Base-by-base conservation (phyloP, 2,329 filamentous ascomycete species). In the Apiospora sp. region DNA sequence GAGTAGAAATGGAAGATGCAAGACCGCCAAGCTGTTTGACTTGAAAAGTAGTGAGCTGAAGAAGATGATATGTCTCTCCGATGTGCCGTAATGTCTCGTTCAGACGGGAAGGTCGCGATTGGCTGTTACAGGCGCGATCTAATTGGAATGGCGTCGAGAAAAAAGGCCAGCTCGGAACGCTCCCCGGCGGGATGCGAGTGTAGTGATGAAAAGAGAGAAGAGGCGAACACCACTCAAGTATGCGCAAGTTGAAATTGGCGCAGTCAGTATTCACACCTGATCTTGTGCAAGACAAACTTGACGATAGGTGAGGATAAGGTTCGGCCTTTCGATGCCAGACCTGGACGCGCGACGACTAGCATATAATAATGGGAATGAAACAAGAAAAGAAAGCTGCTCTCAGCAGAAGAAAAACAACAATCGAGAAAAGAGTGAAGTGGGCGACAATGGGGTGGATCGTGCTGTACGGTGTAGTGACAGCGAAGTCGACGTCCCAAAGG, bases 61-160 rank as follows among this genome's bases (percentile, higher is more conserved):
- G 10, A 14, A 14, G 8, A 41, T 13, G 30, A n/a, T n/a, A 41
- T 64, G 34, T 24, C 34, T 41, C 34, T 64, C 58, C 34, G 34
- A 22, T 41, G 51, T 30, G n/a, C 27, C 27, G 51, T 30, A 41
- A 30, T 58, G 58, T 64, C 58, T 64, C 34, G 10, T 19, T 14
- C n/a, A 41, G 58, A 41, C 34, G 58, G 58, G 34, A 64, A 0
- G 34, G 58, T 64, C 19, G 58, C 58, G 58, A 64, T 41, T 64
- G 58, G 58, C 19, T 64, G 58, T 64, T 41, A 24, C 19, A 34
- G 34, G 34, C 58, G 41, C 37, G 58, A 64, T 22, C 30, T 14
- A 19, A 64, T 64, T 41, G 58, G 58, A 41, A 64, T 64, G 58
- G 58, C 58, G 58, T 64, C 30, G 58, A 64, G 58, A 64, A n/a